Evolutionary conservation across 306 rosid genomes (phyloP).

Genomic region (Abrus precatorius): DNA sequence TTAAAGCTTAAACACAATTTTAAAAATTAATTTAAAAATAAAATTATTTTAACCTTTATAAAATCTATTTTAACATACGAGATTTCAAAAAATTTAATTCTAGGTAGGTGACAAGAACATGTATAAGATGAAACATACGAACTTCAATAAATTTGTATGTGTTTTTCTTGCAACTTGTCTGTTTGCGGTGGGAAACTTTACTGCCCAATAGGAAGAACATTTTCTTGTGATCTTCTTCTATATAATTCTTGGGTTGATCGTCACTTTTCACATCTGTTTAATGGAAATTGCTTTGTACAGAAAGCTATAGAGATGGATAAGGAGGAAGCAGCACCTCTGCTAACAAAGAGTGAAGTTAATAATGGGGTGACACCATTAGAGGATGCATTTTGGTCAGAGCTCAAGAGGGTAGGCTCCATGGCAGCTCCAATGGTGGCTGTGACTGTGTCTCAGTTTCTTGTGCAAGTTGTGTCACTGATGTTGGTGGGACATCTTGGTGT

Average conservation of each 20-base stretch:
- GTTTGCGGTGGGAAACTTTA: conserved; percentile 8
- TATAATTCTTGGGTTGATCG: not conserved
- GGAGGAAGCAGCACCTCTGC: conserved; percentile 41
- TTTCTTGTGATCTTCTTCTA: not conserved
- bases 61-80: too few species aligned
- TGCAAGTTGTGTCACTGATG: conserved; percentile 59
- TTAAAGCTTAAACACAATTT: too few species aligned
- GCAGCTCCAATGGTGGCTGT: conserved; percentile 66
- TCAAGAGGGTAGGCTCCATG: conserved; percentile 51
- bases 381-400: conserved; percentile 43
- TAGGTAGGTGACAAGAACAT: not conserved
- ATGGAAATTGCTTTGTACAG: not conserved
- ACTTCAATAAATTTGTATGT: too few species aligned
- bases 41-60: too few species aligned
- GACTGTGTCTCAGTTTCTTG: conserved; percentile 52
- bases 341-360: conserved; percentile 33
- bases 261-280: not conserved
- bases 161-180: not conserved
- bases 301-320: conserved; percentile 45
- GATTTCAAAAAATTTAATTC: too few species aligned
- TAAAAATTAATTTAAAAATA: too few species aligned
- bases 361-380: conserved; percentile 24
- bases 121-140: not conserved
- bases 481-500: conserved; percentile 60
- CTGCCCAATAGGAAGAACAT: not conserved